Evolutionary conservation across 495 filamentous ascomycete species (phyloP), one percentile per base, ranked within the genome.

Genomic region (Trichoderma virens): DNA sequence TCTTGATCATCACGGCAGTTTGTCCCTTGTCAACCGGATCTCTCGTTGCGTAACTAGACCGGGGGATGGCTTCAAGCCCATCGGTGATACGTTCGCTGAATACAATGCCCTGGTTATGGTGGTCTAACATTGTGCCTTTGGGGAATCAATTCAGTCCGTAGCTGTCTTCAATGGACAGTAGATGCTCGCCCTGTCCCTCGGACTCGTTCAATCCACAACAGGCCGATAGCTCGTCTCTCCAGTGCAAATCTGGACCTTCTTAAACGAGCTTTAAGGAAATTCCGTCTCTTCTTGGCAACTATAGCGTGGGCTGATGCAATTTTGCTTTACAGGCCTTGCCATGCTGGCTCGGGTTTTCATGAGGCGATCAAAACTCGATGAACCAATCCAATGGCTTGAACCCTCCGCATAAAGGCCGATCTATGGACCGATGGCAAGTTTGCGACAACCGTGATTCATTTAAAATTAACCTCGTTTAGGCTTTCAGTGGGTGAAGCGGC

Each of bases 231-330:
- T 9, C 9, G 8, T 8, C 20, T 47, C 41, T 47, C 43, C 8
- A 23, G n/a, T 56, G 51, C 20, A 30, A n/a, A 30, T 56, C 51
- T 56, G 9, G 51, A 31, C 51, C 51, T 56, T 28, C 25, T 56
- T 56, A 30, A 56, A 56, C 9, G 11, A n/a, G 27, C 11, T n/a
- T 30, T 28, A 56, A 31, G 41, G 2, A 16, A 28, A n/a, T n/a
- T 30, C 25, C 27, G 23, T 16, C 20, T 28, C 27, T 30, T 11
- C 27, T 56, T 28, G 51, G 51, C 51, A 8, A 11, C 51, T 56
- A 14, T 56, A 56, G 51, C 27, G 51, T 56, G 51, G 51, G 11
- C 51, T 56, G 25, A 28, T 56, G 51, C 51, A 56, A 56, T 56
- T 56, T 56, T 56, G 23, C 27, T 30, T 14, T 20, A 14, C 13